Evolutionary conservation across 768 basidiomycete genomes (phyloP).

Genomic region (Lactifluus rugatus): DNA sequence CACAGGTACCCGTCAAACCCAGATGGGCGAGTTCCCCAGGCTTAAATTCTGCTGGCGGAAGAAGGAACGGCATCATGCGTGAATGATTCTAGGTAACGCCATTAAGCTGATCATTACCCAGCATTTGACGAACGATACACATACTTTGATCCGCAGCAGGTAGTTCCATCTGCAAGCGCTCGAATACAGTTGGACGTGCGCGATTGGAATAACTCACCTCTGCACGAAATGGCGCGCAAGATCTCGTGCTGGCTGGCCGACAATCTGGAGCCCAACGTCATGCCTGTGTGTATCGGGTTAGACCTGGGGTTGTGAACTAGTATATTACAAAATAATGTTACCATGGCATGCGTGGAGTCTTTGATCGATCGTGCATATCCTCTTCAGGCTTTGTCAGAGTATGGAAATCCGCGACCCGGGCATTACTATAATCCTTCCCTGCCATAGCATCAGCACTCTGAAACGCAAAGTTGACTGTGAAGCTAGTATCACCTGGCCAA

Average conservation of each 20-base stretch:
- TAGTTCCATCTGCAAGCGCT: slow-evolving; percentile 71
- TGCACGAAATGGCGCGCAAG: slow-evolving; percentile 91
- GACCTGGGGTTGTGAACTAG: background rate
- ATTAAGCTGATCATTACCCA: background rate
- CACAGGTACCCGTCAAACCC: slow-evolving; percentile 91
- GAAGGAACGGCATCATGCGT: slow-evolving; percentile 83
- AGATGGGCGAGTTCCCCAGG: slow-evolving; percentile 65
- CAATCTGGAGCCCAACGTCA: slow-evolving; percentile 91
- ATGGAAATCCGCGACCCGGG: slow-evolving; percentile 78
- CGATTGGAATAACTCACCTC: slow-evolving; percentile 38
- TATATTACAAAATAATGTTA: slow-evolving; percentile 28
- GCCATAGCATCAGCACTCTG: background rate
- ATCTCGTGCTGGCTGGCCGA: slow-evolving; percentile 94
- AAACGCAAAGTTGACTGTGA: background rate
- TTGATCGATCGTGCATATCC: slow-evolving; percentile 89
- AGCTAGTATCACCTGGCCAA: slow-evolving; percentile 64
- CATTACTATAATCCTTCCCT: slow-evolving; percentile 96
- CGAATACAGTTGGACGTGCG: slow-evolving; percentile 1
- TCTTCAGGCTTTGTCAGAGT: slow-evolving; percentile 82
- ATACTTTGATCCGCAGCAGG: slow-evolving; percentile 83
- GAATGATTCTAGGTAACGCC: slow-evolving; percentile 65
- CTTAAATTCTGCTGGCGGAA: slow-evolving; percentile 90
- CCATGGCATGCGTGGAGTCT: slow-evolving; percentile 95
- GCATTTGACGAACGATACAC: slow-evolving; percentile 11
- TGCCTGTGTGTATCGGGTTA: slow-evolving; percentile 48